Conservation (phyloP, 2,329 filamentous ascomycete genomes). For the Nemania sp. region DNA sequence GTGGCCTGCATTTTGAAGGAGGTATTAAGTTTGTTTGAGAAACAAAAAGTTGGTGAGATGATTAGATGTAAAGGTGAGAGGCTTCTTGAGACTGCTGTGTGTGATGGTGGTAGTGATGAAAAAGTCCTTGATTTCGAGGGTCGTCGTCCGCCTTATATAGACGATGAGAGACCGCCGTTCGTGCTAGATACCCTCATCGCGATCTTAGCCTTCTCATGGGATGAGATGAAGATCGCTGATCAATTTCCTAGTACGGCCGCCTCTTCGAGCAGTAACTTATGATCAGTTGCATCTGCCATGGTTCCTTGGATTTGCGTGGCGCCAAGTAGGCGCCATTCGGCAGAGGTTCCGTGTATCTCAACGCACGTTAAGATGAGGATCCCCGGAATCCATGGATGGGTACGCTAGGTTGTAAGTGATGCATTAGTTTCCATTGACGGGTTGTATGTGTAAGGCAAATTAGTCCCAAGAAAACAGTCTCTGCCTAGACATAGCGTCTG, state of each 20-base stretch:
- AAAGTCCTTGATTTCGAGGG: neutral
- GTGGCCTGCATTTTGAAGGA: conserved; percentile 20
- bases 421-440: no score
- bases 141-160: conserved; percentile 21
- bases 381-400: neutral
- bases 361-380: conserved; percentile 2
- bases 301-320: conserved; percentile 16
- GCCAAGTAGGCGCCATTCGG: neutral
- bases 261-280: neutral
- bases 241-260: neutral
- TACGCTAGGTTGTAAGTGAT: neutral
- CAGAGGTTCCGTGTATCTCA: neutral
- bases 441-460: no score
- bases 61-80: conserved; percentile 5
- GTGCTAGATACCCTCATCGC: conserved; percentile 1
- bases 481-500: no score
- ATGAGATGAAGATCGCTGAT: conserved; percentile 18
- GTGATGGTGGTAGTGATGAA: conserved; percentile 4
- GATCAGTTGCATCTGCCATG: conserved; percentile 10
- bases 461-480: no score
- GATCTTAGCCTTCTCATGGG: neutral
- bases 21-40: neutral
- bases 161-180: conserved; percentile 13
- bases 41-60: conserved; percentile 3
- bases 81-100: neutral